phyloP scores from a whole-genome alignment of 148 eudicot species.

The Rhododendron williamsianum region DNA sequence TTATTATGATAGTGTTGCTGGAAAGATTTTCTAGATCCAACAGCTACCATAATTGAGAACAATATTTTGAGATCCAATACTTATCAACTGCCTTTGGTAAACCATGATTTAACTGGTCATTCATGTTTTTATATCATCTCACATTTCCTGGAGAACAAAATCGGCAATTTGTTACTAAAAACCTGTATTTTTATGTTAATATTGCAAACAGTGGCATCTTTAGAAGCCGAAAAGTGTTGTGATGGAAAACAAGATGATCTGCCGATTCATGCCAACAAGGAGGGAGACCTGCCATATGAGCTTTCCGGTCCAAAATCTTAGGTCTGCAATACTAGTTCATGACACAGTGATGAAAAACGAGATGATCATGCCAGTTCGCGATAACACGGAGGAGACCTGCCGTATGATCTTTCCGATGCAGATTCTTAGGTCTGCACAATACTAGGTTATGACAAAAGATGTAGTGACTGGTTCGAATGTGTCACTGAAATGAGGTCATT shows the following conservation, averaged over 20 bases:
- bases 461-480: background rate
- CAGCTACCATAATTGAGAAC: background rate
- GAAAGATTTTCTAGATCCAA: background rate
- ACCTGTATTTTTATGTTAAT: background rate
- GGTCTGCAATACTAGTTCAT: background rate
- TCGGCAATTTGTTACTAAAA: background rate
- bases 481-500: background rate
- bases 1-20: background rate
- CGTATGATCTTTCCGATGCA: background rate
- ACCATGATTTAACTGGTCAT: background rate
- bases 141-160: background rate
- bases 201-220: background rate
- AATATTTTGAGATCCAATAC: background rate
- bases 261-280: background rate
- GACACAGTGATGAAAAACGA: background rate
- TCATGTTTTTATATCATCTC: background rate
- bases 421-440: background rate
- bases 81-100: background rate
- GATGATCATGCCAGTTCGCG: no score
- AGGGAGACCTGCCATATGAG: background rate
- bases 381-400: background rate
- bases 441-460: background rate
- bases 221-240: background rate
- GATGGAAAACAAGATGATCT: background rate
- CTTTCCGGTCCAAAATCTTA: background rate